A percentile compares a stretch with the other conserved stretches of the same genome.
Conservation (phyloP, 257 asterid genomes). For the Datura wrightii region DNA sequence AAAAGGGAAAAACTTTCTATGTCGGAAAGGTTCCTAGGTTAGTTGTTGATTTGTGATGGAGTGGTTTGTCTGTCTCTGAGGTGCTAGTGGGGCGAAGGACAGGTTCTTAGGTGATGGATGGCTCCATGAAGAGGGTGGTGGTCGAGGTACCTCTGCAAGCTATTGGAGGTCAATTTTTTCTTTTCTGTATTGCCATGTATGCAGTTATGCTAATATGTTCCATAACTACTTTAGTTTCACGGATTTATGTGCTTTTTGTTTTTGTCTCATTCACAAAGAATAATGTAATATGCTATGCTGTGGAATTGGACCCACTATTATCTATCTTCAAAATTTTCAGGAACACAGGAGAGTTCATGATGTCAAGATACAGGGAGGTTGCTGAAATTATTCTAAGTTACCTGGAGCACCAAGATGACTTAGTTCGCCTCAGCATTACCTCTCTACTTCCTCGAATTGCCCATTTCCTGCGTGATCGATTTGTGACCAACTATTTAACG, state of each 20-base stretch:
- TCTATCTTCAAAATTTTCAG: constrained; percentile 51
- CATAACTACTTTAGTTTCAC: constrained; percentile 19
- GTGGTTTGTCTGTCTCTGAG: constrained; percentile 2
- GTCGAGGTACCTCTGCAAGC: constrained; percentile 21
- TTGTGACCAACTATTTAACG: constrained; percentile 92
- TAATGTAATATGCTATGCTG: neutral
- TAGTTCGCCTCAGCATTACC: constrained; percentile 99
- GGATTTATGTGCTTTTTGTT: neutral
- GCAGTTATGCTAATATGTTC: constrained; percentile 10
- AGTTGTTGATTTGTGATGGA: neutral
- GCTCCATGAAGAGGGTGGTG: constrained; percentile 18
- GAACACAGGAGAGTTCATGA: constrained; percentile 99
- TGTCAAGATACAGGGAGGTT: constrained; percentile 98
- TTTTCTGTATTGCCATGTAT: neutral
- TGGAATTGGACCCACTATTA: neutral
- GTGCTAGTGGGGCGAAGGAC: constrained; percentile 10
- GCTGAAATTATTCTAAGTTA: constrained; percentile 97
- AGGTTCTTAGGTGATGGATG: neutral
- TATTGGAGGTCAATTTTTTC: neutral
- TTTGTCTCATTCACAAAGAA: neutral
- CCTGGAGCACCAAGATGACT: constrained; percentile 94
- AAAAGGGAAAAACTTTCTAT: neutral
- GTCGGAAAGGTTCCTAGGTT: neutral
- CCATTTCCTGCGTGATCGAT: constrained; percentile 97
- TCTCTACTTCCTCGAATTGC: constrained; percentile 99